Evolutionary conservation across 148 eudicot species (phyloP), one percentile per base, ranked within the genome.

Genomic region (Vaccinium macrocarpon): DNA sequence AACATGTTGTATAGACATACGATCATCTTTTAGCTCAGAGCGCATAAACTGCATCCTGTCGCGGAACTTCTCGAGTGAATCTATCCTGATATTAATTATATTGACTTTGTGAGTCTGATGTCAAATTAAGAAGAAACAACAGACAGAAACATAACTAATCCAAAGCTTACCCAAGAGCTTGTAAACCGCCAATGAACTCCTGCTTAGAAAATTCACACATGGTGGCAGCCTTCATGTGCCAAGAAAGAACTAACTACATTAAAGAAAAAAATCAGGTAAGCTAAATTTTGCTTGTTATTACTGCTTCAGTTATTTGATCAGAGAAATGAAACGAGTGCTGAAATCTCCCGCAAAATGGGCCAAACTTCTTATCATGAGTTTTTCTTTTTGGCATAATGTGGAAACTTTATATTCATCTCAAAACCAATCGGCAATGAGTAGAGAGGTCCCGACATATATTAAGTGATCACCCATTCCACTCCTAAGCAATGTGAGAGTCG

Each of bases 221-320:
- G 25, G 99, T 97, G 61, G 98, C 96, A 87, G 99, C 99, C 88
- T 97, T 97, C 99, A 97, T 92, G 85, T 97, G 98, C 99, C 99
- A 97, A 61, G 99, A 97, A 81, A 97, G 84, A 73, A 93, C 99
- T 88, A 97, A 85, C 99, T 97, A 89, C 82, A 90, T 78, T 14
- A 46, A 79, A 51, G 49, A 83, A 81, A 23, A 84, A 55, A 76
- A 35, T 25, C 16, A 57, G 79, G 57, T 80, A 27, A 88, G 76
- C 46, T 15, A 79, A 74, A 74, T 15, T 38, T 25, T 53, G 27
- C 29, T 46, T 21, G 35, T 55, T n/a, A n/a, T 27, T 46, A 73
- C 21, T 21, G 57, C 14, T 21, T 18, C 5, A 27, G 51, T 53
- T 52, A 23, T 19, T 52, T 52, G 25, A 15, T 56, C 66, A 18